Base-by-base conservation (phyloP, 352 stramenopile species). In the Phytophthora sojae region DNA sequence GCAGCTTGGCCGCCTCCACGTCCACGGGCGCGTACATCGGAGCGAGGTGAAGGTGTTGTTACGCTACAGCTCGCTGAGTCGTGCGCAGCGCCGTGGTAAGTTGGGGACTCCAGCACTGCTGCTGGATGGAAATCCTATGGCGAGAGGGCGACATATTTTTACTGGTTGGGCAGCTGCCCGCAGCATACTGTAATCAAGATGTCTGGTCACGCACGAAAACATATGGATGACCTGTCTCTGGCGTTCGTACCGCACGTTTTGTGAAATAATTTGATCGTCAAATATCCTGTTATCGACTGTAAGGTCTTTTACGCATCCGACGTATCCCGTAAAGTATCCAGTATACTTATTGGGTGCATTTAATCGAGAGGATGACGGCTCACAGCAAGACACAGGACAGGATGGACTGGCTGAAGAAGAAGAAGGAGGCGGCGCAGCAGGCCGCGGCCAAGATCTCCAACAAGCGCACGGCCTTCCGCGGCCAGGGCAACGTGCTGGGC, bases 371-470 rank as follows among this genome's bases (percentile, higher is more conserved):
- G 21, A 21, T 21, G 21, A 21, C 21, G 21, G 21, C 21, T 21
- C 21, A 21, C 0, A 21, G 21, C 21, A 21, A 21, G 21, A 21
- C 21, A 21, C 21, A 21, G 21, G 37, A 0, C 11, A 45, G 4
- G 11, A 90, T 90, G 82, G 82, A 90, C 44, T 93, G 86, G 86
- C 75, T 93, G 17, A 93, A 91, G 82, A 93, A 93, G 81, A 92
- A 92, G 77, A 93, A 91, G 79, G 79, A 91, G 14, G 83, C 79
- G 64, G 86, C 83, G 42, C 88, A 90, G 74, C 74, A 89, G 69
- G 84, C 84, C 19, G 82, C 82, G 5, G 81, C 86, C 56, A 93
- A 93, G 79, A 82, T 93, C 50, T 82, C 88, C 60, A 93, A 92
- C 73, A 90, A 91, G 71, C 83, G 83, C 53, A 76, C 73, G 25